Base-by-base conservation (phyloP, 129 eudicot species). In the Glebionis coronaria region DNA sequence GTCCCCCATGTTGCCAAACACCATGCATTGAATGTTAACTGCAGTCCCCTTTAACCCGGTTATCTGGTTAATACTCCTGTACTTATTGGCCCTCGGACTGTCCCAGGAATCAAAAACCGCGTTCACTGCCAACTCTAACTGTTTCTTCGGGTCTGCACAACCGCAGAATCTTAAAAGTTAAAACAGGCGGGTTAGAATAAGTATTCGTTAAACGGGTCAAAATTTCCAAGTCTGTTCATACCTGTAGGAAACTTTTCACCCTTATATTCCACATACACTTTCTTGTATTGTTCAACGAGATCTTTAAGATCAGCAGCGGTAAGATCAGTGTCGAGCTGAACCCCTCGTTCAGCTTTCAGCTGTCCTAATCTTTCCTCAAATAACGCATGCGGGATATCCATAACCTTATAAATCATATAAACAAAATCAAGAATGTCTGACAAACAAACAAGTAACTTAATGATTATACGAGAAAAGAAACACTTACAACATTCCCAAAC, bases 61-160 rank as follows among this genome's bases (percentile, higher is more conserved):
- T 74, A 94, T 94, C 65, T 94, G 93, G 79, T 94, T 94, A 66
- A 94, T 94, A 76, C 74, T 85, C 23, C 99, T 73, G 68, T 94
- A 94, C 78, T 94, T 94, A 19, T 61, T 87, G 18, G 99, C 97
- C 84, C 99, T 78, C 0, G 95, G 94, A 68, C 99, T 94, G 80
- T 94, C 99, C 99, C 99, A 94, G 4, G 99, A 94, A 73, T 90
- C 85, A 44, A 94, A 94, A 60, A 94, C 99, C 23, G 99, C 99
- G 12, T 94, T 78, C 55, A 94, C 80, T 16, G 99, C 95, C 74
- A 94, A 71, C 77, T 89, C 81, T 27, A 94, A 63, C 69, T 94
- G 99, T 73, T 83, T 85, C 65, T 73, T 82, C 4, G 99, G 99
- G 67, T 90, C 99, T 94, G 73, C 58, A 75, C 19, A 73, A 27